phyloP scores from a whole-genome alignment of 1,284 basidiomycete species.

The Rhizoctonia solani region DNA sequence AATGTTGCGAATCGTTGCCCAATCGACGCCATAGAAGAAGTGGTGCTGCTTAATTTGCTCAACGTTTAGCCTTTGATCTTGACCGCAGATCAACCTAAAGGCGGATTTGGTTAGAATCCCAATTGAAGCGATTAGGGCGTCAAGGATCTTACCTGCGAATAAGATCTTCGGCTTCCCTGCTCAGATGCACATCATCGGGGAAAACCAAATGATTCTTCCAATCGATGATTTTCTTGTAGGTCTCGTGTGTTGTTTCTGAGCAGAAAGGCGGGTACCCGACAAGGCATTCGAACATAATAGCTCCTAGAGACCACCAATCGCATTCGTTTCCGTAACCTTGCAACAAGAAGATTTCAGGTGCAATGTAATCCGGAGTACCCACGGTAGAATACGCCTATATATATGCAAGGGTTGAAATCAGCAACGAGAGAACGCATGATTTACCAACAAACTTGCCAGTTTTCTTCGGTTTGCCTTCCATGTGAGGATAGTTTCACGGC shows the following conservation, averaged over 20 bases:
- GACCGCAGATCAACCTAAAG: conserved; percentile 74
- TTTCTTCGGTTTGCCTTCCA: conserved; percentile 99
- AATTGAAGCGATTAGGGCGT: neutral
- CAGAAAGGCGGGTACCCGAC: conserved; percentile 98
- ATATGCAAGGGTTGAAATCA: neutral
- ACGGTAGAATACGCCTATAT: conserved; percentile 93
- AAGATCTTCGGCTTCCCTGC: conserved; percentile 89
- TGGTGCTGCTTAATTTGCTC: conserved; percentile 92
- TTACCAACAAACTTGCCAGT: conserved; percentile 71
- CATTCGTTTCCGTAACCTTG: conserved; percentile 98
- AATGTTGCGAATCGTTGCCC: conserved; percentile 87
- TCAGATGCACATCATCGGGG: conserved; percentile 95
- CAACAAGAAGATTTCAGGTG: conserved; percentile 97
- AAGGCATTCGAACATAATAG: conserved; percentile 98
- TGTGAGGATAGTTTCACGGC: conserved; percentile 91
- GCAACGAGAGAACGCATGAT: too few species aligned
- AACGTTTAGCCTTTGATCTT: conserved; percentile 76
- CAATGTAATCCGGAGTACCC: conserved; percentile 98
- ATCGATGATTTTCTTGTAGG: conserved; percentile 98
- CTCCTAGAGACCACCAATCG: conserved; percentile 97
- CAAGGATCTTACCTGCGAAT: conserved; percentile 62
- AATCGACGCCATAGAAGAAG: conserved; percentile 98
- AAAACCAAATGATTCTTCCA: conserved; percentile 91
- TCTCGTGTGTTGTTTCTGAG: conserved; percentile 96
- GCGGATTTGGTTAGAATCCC: neutral